Conservation (phyloP, 2,329 filamentous ascomycete species). For the Epichloe baconii region DNA sequence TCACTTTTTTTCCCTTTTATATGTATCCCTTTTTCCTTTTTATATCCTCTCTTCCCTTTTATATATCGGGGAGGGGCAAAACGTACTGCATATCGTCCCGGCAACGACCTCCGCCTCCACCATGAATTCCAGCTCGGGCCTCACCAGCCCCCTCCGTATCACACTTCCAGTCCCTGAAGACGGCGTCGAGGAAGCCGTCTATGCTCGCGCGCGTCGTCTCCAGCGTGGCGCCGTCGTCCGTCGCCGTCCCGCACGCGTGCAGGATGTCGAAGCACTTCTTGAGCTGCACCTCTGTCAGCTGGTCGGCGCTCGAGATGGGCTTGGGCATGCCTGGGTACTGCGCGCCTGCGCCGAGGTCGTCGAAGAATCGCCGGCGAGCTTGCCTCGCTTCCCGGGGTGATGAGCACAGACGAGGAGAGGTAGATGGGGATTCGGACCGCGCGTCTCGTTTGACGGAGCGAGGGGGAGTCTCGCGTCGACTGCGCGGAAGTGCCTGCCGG, state of each 20-base stretch:
- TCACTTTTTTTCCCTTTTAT: rapidly evolving
- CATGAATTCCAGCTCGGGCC: conserved; percentile 16
- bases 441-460: background rate
- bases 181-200: conserved; percentile 19
- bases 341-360: conserved; percentile 12
- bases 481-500: background rate
- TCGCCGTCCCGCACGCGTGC: conserved; percentile 18
- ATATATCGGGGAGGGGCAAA: no score
- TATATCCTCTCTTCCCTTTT: no score
- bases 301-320: conserved; percentile 13
- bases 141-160: conserved; percentile 6
- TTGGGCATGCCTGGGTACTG: conserved; percentile 7
- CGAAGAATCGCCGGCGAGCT: conserved; percentile 12
- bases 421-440: conserved; percentile 9
- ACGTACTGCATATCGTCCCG: conserved; percentile 18
- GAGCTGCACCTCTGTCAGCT: conserved; percentile 16
- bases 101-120: conserved; percentile 15
- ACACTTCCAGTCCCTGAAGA: conserved; percentile 17
- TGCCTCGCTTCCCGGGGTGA: background rate
- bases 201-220: conserved; percentile 16
- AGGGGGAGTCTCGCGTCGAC: background rate
- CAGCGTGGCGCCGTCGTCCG: conserved; percentile 12
- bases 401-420: conserved; percentile 3
- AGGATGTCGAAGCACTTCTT: conserved; percentile 20
- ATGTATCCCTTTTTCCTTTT: background rate